These are phyloP conservation scores for Globisporangium megalacanthum DNA, from an alignment of 352 stramenopile genomes.

Conservation along the genomic window DNA sequence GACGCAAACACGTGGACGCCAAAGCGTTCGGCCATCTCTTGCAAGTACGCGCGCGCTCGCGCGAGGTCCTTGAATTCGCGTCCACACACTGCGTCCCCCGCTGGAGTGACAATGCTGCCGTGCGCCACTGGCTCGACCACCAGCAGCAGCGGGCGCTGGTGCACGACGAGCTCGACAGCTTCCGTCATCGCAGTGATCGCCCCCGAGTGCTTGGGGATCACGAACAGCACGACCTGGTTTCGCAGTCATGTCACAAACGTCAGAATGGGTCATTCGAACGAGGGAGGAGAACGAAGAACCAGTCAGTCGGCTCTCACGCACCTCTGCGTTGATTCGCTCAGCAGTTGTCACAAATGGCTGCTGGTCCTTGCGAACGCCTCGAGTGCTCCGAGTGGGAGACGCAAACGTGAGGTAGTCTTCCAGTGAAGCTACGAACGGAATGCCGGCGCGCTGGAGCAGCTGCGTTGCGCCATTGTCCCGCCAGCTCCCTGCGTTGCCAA, in stretches of 20 bases:
- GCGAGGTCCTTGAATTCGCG: slow-evolving; percentile 81
- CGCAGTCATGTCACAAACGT: background rate
- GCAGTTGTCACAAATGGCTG: slow-evolving; percentile 22
- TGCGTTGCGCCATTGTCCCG: slow-evolving; percentile 67
- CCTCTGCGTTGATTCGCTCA: slow-evolving; percentile 60
- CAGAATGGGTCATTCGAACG: background rate
- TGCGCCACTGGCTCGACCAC: slow-evolving; percentile 70
- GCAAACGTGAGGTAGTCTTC: slow-evolving; percentile 61
- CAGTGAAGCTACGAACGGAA: slow-evolving; percentile 71
- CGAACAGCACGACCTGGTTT: slow-evolving; percentile 62
- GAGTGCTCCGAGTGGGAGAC: slow-evolving; percentile 8
- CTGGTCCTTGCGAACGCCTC: slow-evolving; percentile 22
- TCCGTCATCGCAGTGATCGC: slow-evolving; percentile 85
- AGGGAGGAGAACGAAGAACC: background rate
- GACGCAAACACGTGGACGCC: slow-evolving; percentile 70
- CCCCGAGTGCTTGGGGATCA: slow-evolving; percentile 66
- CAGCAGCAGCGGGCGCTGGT: slow-evolving; percentile 58
- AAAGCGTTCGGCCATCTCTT: slow-evolving; percentile 82
- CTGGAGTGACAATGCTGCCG: slow-evolving; percentile 44
- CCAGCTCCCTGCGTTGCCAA: slow-evolving; percentile 72
- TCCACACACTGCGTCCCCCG: slow-evolving; percentile 36
- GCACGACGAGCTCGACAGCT: slow-evolving; percentile 70
- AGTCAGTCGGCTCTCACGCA: slow-evolving; percentile 5
- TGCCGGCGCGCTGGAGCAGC: slow-evolving; percentile 53
- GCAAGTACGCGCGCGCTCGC: slow-evolving; percentile 69